Percentiles rank a stretch among this genome's conserved stretches.
Evolutionary conservation across 352 stramenopile genomes (phyloP).

Genomic region (Pythium pyrilobum): DNA sequence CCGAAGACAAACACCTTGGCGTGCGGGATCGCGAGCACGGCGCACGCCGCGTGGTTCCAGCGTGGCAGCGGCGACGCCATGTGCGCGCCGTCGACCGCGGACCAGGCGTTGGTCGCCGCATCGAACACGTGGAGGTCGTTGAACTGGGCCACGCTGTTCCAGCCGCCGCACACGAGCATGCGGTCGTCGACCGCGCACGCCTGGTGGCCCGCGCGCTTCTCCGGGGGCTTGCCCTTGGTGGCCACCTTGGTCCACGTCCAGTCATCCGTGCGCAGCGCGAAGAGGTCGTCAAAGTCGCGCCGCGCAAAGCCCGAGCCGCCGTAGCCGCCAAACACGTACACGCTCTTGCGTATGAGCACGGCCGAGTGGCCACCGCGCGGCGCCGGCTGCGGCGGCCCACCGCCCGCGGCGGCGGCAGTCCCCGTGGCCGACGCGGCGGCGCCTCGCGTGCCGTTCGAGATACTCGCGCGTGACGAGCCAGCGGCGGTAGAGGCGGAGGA

Average conservation of each 20-base stretch:
- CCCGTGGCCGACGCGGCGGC: background rate
- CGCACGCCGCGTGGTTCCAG: slow-evolving; percentile 94
- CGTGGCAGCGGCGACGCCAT: slow-evolving; percentile 76
- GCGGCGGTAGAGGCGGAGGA: slow-evolving; percentile 17
- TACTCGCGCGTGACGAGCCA: slow-evolving; percentile 35
- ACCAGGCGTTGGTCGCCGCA: slow-evolving; percentile 83
- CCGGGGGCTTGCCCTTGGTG: slow-evolving; percentile 80
- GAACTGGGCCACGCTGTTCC: slow-evolving; percentile 93
- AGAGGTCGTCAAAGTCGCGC: slow-evolving; percentile 93
- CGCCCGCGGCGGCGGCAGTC: background rate
- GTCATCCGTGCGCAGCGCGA: slow-evolving; percentile 86
- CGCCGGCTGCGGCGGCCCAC: slow-evolving; percentile 27
- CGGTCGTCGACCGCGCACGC: slow-evolving; percentile 84
- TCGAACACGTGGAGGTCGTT: slow-evolving; percentile 95
- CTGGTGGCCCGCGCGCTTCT: slow-evolving; percentile 92
- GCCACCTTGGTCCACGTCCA: slow-evolving; percentile 82
- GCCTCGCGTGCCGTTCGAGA: background rate
- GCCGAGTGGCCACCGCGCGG: slow-evolving; percentile 90
- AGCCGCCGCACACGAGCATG: slow-evolving; percentile 94
- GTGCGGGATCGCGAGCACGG: slow-evolving; percentile 92
- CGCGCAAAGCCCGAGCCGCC: slow-evolving; percentile 89
- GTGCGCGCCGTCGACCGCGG: slow-evolving; percentile 56
- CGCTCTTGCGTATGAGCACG: slow-evolving; percentile 67
- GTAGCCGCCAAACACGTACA: slow-evolving; percentile 96
- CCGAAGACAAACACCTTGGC: slow-evolving; percentile 97